These are phyloP conservation scores for Fusarium succisae DNA, from an alignment of 2,329 filamentous ascomycete species.

Conservation along the genomic window DNA sequence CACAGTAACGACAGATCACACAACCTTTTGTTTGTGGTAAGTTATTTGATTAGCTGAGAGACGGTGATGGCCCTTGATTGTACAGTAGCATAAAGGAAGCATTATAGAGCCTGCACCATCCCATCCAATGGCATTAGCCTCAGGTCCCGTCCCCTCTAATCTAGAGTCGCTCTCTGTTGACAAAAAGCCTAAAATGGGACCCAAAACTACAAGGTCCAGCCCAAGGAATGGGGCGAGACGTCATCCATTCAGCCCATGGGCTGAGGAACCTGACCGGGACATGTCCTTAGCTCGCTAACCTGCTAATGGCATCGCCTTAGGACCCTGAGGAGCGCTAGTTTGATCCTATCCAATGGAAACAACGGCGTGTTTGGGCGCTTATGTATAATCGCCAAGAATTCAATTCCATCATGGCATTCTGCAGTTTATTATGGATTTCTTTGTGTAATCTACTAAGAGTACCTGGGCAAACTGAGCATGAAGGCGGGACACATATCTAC, in stretches of 20 bases:
- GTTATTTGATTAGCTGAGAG: constrained; percentile 10
- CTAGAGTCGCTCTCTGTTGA: constrained; percentile 2
- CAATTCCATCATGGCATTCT: neutral
- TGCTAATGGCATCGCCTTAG: constrained; percentile 5
- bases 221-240: constrained; percentile 29
- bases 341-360: constrained; percentile 12
- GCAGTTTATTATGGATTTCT: neutral
- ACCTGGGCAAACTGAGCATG: neutral
- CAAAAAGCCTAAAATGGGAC: constrained; percentile 18
- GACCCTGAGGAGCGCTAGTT: constrained; percentile 34
- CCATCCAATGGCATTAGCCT: neutral
- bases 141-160: neutral
- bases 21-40: neutral
- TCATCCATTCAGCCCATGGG: constrained; percentile 19
- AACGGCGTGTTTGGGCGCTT: constrained; percentile 3
- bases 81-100: neutral
- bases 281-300: constrained; percentile 15
- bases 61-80: neutral
- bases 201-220: constrained; percentile 1
- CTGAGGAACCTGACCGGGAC: constrained; percentile 24
- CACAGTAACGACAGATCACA: constrained; percentile 1
- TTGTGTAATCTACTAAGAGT: neutral
- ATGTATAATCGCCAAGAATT: neutral
- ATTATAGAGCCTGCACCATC: neutral
- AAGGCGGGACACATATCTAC: neutral